Percentiles rank a stretch among this genome's conserved stretches.
Conservation (phyloP, 2,329 filamentous ascomycete genomes). For the Tolypocladium tropicale region DNA sequence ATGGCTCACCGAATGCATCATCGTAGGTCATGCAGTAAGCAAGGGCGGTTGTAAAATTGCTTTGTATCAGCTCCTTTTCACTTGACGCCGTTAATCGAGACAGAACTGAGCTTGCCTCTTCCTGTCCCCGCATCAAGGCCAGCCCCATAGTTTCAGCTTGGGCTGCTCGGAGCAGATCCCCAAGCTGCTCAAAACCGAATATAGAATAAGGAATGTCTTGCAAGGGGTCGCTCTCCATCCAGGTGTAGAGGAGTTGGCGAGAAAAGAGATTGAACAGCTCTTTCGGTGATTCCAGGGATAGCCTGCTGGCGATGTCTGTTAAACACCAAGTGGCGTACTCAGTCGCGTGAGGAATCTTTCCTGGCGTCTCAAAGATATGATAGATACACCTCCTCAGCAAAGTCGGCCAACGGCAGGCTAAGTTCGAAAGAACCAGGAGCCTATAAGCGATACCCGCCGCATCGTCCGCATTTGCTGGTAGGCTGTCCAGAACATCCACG, state of each 20-base stretch:
- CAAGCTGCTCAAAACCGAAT: constrained; percentile 65
- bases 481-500: constrained; percentile 65
- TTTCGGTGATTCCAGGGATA: constrained; percentile 55
- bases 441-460: constrained; percentile 79
- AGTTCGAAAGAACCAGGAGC: constrained; percentile 60
- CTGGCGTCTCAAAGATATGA: constrained; percentile 86
- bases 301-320: constrained; percentile 49
- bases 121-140: constrained; percentile 70
- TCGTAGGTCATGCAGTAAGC: constrained; percentile 72
- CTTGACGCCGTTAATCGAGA: constrained; percentile 44
- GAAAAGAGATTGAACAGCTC: constrained; percentile 77
- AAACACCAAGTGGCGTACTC: constrained; percentile 68
- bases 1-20: constrained; percentile 15
- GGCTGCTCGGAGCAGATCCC: constrained; percentile 58
- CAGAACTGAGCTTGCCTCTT: constrained; percentile 50
- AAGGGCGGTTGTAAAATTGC: constrained; percentile 66
- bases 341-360: constrained; percentile 53
- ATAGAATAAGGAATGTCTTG: constrained; percentile 72
- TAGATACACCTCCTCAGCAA: constrained; percentile 81
- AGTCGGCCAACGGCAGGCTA: constrained; percentile 79
- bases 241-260: constrained; percentile 83
- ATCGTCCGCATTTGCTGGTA: constrained; percentile 64
- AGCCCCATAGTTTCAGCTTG: constrained; percentile 72
- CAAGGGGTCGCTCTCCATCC: constrained; percentile 61
- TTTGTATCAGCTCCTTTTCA: constrained; percentile 47